Conservation (phyloP, 768 basidiomycete species). For the Lentinula raphanica region DNA sequence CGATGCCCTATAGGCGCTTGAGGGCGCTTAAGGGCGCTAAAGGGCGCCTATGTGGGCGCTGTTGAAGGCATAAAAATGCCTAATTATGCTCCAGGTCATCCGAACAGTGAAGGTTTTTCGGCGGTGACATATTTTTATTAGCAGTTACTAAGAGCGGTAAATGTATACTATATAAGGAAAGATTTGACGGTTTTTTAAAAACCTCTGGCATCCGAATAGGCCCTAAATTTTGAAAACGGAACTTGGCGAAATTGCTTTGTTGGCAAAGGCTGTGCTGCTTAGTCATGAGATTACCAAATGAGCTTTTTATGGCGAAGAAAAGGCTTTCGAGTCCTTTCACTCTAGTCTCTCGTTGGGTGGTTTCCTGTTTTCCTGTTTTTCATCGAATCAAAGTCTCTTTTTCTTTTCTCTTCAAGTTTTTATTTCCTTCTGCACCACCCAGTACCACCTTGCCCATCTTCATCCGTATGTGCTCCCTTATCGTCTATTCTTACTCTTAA, state of each 20-base stretch:
- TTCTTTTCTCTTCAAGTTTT: slow-evolving; percentile 20
- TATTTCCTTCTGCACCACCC: slow-evolving; percentile 23
- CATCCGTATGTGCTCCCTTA: slow-evolving; percentile 8
- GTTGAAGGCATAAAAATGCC: no score
- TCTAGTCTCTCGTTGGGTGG: slow-evolving; percentile 28
- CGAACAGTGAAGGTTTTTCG: no score
- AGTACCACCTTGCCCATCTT: slow-evolving; percentile 13
- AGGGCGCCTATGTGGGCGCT: no score
- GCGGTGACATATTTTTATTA: no score
- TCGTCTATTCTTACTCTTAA: slow-evolving; percentile 11
- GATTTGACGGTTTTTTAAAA: no score
- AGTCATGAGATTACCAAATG: neutral
- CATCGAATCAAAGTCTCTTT: slow-evolving; percentile 3
- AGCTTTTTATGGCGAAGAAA: neutral
- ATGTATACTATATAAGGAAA: no score
- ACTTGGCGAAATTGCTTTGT: neutral
- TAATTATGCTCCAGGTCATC: no score
- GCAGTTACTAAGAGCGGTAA: no score
- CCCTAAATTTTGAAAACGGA: no score
- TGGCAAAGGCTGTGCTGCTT: neutral
- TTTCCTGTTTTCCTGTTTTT: slow-evolving; percentile 18
- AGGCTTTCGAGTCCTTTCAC: slow-evolving; percentile 12
- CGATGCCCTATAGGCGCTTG: no score
- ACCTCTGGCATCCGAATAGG: no score
- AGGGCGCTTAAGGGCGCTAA: no score